Evolutionary conservation across 2,329 filamentous ascomycete species (phyloP).

Genomic region (Ustulina deusta): DNA sequence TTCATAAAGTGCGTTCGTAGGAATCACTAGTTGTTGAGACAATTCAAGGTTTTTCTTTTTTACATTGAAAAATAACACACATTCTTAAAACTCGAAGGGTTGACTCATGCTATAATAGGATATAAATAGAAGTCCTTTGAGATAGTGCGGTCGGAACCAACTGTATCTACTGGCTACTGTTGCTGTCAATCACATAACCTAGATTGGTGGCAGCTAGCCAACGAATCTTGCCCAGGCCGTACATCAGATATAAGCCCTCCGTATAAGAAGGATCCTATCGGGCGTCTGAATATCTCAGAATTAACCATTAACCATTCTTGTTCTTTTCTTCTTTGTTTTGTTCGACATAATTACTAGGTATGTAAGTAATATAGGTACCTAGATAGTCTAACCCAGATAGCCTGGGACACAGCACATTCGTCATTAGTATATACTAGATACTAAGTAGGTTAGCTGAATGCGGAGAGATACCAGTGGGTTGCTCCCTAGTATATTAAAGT

Average conservation of each 20-base stretch:
- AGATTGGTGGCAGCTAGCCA: not conserved
- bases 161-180: too few relatives aligned
- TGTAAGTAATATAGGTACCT: too few relatives aligned
- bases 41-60: not conserved
- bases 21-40: not conserved
- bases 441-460: not conserved
- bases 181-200: too few relatives aligned
- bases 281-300: constrained; percentile 20
- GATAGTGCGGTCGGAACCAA: too few relatives aligned
- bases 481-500: not conserved
- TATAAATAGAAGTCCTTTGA: too few relatives aligned
- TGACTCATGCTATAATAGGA: too few relatives aligned
- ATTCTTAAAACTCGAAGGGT: too few relatives aligned
- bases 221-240: not conserved
- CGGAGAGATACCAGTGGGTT: not conserved
- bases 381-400: too few relatives aligned
- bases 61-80: too few relatives aligned
- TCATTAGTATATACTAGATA: not conserved
- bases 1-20: not conserved
- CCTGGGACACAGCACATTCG: too few relatives aligned
- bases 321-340: not conserved
- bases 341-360: too few relatives aligned
- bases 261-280: not conserved
- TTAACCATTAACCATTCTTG: not conserved
- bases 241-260: not conserved